Conservation (phyloP, 2,329 filamentous ascomycete species). For the Aspergillus felis region DNA sequence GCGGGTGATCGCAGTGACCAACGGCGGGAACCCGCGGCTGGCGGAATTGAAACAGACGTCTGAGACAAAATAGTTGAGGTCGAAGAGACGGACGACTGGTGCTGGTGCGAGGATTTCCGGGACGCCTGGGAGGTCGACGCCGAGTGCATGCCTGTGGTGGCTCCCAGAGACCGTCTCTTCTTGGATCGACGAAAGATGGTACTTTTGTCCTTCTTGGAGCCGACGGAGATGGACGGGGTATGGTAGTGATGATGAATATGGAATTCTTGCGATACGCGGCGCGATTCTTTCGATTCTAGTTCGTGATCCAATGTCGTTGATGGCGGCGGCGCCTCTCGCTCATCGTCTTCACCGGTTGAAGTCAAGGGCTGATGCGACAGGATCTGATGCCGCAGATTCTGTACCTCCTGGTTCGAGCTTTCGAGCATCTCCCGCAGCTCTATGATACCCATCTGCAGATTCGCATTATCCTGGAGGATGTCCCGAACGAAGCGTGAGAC, state of each 20-base stretch:
- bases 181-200: constrained; percentile 55
- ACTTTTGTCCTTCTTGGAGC: constrained; percentile 52
- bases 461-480: constrained; percentile 91
- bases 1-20: constrained; percentile 41
- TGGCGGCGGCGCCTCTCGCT: constrained; percentile 23
- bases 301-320: constrained; percentile 66
- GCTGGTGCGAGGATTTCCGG: constrained; percentile 33
- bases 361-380: constrained; percentile 69
- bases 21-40: constrained; percentile 33
- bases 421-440: constrained; percentile 88
- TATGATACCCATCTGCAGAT: constrained; percentile 83
- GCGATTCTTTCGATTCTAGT: constrained; percentile 52
- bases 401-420: constrained; percentile 91
- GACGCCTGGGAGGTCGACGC: constrained; percentile 23
- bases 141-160: constrained; percentile 46
- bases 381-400: constrained; percentile 77
- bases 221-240: constrained; percentile 51
- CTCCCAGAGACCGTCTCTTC: constrained; percentile 67
- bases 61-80: constrained; percentile 61
- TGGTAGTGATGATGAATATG: constrained; percentile 97
- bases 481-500: constrained; percentile 97
- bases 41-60: constrained; percentile 56
- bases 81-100: constrained; percentile 41
- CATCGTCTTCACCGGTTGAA: constrained; percentile 22
- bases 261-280: constrained; percentile 64